These are phyloP conservation scores for Senecio squalidus DNA, from an alignment of 140 eudicot genomes.

Conservation along the genomic window DNA sequence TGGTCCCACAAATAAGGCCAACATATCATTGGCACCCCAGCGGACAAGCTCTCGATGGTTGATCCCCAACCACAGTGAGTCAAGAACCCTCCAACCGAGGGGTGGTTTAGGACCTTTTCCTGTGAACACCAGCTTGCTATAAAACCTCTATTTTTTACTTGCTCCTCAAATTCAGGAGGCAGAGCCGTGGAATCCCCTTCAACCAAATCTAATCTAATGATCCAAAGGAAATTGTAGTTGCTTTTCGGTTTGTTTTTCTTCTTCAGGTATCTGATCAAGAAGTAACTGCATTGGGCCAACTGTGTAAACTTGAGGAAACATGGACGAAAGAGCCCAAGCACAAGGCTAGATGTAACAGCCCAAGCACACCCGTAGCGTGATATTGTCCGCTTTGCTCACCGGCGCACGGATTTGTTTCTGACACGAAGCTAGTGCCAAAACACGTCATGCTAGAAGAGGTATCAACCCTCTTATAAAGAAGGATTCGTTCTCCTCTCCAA, in stretches of 20 bases:
- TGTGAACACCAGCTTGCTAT: constrained; percentile 23
- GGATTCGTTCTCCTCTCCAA: too few species aligned
- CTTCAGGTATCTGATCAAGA: constrained; percentile 9
- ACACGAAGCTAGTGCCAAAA: too few species aligned
- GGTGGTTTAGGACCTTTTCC: constrained; percentile 21
- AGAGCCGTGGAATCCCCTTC: constrained; percentile 2
- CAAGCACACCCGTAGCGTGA: too few species aligned
- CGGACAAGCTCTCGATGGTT: constrained; percentile 22
- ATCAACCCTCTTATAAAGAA: too few species aligned
- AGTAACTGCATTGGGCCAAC: constrained; percentile 33
- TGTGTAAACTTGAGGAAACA: constrained; percentile 26
- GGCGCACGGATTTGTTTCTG: too few species aligned
- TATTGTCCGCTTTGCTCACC: too few species aligned
- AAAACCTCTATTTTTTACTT: constrained; percentile 8
- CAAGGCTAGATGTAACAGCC: too few species aligned
- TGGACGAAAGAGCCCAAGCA: constrained; percentile 18
- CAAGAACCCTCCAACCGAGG: constrained; percentile 26
- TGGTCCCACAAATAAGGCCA: constrained; percentile 26
- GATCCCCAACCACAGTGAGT: constrained; percentile 27
- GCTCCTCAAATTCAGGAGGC: constrained; percentile 14
- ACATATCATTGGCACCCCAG: constrained; percentile 25
- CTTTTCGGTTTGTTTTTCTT: constrained; percentile 15
- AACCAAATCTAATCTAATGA: constrained; percentile 17
- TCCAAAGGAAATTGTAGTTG: constrained; percentile 28
- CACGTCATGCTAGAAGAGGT: too few species aligned